These are phyloP conservation scores for Penicillium roqueforti DNA, from an alignment of 495 filamentous ascomycete species.

Conservation along the genomic window DNA sequence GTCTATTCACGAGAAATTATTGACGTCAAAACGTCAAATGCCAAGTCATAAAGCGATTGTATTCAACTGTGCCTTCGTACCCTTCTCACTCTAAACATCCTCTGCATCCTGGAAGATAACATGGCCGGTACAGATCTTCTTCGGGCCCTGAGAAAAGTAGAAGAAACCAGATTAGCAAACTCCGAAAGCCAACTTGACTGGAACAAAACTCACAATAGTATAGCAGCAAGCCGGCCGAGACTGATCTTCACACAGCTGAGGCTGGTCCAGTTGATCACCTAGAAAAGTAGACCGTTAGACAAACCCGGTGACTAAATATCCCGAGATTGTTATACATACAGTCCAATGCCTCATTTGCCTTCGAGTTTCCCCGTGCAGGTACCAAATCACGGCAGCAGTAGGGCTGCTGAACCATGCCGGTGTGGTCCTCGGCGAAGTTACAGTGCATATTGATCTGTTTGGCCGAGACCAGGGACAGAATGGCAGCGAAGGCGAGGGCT, in stretches of 20 bases:
- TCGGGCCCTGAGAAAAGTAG: slow-evolving; percentile 17
- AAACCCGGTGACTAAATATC: background rate
- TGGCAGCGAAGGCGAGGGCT: slow-evolving; percentile 21
- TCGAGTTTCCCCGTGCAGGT: slow-evolving; percentile 19
- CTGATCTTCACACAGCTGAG: slow-evolving; percentile 28
- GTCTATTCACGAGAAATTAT: slow-evolving; percentile 12
- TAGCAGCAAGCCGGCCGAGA: slow-evolving; percentile 30
- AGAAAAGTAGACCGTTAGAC: background rate
- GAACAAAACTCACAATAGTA: slow-evolving; percentile 11
- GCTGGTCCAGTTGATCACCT: slow-evolving; percentile 13
- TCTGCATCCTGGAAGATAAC: slow-evolving; percentile 22
- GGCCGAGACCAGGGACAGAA: slow-evolving; percentile 22
- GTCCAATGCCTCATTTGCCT: slow-evolving; percentile 26
- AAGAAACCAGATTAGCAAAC: slow-evolving; percentile 4
- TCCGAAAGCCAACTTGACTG: background rate
- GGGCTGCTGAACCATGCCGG: slow-evolving; percentile 33
- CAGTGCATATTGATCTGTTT: slow-evolving; percentile 32
- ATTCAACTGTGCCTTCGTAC: background rate
- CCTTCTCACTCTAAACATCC: slow-evolving; percentile 10
- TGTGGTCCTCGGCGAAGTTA: slow-evolving; percentile 31
- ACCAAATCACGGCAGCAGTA: slow-evolving; percentile 37
- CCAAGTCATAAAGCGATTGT: background rate
- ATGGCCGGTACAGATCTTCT: slow-evolving; percentile 33
- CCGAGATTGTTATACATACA: slow-evolving; percentile 22
- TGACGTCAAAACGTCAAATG: slow-evolving; percentile 8